These are phyloP conservation scores for Hirschioporus abietinus DNA, from an alignment of 768 basidiomycete genomes.

Conservation along the genomic window DNA sequence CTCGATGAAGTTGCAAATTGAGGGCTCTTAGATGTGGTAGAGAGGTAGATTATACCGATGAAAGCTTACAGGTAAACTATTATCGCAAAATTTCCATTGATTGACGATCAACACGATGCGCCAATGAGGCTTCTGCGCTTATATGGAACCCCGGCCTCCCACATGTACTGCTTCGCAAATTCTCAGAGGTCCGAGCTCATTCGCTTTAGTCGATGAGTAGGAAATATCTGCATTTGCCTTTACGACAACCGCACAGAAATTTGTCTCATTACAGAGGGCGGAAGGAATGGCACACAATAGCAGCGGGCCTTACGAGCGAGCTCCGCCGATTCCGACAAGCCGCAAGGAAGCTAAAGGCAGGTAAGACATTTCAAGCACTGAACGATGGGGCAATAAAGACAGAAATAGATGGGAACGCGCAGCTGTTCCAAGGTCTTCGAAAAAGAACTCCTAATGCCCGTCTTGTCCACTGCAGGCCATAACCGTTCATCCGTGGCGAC, in stretches of 20 bases:
- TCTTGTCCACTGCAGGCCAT: neutral
- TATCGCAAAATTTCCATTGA: neutral
- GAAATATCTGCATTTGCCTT: neutral
- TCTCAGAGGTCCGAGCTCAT: neutral
- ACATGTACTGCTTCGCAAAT: neutral
- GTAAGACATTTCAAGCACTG: neutral
- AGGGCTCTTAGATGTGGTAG: neutral
- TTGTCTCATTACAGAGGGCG: neutral
- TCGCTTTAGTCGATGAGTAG: neutral
- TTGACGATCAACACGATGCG: neutral
- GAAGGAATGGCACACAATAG: neutral
- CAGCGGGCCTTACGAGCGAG: neutral
- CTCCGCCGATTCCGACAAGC: neutral
- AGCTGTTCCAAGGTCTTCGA: neutral
- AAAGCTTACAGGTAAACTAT: neutral
- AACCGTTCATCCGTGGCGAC: neutral
- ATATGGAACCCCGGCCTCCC: neutral
- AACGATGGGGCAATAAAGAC: neutral
- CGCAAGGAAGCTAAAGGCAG: neutral
- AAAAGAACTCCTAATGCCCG: neutral
- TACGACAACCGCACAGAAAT: neutral
- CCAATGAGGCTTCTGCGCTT: conserved; percentile 1
- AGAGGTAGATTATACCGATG: neutral
- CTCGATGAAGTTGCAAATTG: neutral
- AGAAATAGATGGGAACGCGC: neutral